These are phyloP conservation scores for Geoglossum cookeanum DNA, from an alignment of 2,329 filamentous ascomycete species.

Conservation along the genomic window DNA sequence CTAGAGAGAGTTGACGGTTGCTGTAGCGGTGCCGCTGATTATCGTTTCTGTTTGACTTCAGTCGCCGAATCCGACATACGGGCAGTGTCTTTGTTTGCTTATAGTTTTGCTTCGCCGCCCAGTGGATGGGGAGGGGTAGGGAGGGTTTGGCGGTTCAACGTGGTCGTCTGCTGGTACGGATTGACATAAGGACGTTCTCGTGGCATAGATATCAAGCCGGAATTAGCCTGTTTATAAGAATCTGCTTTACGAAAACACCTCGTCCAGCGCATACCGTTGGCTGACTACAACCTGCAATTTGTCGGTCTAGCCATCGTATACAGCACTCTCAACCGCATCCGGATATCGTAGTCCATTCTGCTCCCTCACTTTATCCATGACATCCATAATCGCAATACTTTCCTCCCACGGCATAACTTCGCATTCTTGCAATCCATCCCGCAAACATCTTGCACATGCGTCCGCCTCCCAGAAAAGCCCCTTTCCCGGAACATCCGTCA, in stretches of 20 bases:
- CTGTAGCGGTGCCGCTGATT: neutral
- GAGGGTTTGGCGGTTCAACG: neutral
- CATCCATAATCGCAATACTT: constrained; percentile 70
- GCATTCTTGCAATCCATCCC: constrained; percentile 62
- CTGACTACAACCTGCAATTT: neutral
- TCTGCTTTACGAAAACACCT: too few relatives aligned
- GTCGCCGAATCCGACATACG: neutral
- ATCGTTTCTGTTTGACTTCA: neutral
- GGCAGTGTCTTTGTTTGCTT: neutral
- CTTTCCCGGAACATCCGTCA: constrained; percentile 31
- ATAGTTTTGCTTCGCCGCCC: neutral
- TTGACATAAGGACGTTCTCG: neutral
- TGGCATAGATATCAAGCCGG: too few relatives aligned
- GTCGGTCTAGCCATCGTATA: neutral
- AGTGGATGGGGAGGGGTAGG: neutral
- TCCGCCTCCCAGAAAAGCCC: constrained; percentile 87
- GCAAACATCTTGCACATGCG: constrained; percentile 53
- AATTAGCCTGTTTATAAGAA: too few relatives aligned
- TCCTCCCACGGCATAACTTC: constrained; percentile 50
- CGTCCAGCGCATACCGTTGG: too few relatives aligned
- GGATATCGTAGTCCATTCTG: constrained; percentile 45
- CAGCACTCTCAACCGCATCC: constrained; percentile 42
- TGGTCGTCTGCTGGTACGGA: neutral
- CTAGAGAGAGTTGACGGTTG: too few relatives aligned
- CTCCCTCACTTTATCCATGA: constrained; percentile 49